Conservation (phyloP, 139 green algal species). For the Chlorella sp. region DNA sequence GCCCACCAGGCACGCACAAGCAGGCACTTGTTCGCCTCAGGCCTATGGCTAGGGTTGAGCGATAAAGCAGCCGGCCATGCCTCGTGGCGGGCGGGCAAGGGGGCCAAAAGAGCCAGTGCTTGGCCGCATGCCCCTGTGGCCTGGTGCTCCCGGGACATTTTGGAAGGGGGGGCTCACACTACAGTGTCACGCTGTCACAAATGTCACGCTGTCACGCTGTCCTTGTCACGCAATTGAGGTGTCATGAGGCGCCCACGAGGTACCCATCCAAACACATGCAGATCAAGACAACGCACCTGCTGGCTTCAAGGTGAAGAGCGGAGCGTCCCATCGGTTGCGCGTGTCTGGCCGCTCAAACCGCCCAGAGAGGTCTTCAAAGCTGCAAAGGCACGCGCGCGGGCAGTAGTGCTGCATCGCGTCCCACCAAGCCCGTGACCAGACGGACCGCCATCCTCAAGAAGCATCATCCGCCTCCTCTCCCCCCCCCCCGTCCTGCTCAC, state of each 20-base stretch:
- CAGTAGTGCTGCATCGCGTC: neutral
- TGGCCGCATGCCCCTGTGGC: neutral
- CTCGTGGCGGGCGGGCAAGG: too few relatives aligned
- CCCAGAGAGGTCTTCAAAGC: slow-evolving; percentile 73
- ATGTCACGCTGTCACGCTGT: too few relatives aligned
- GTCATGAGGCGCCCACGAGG: too few relatives aligned
- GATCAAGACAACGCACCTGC: neutral
- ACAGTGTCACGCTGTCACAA: too few relatives aligned
- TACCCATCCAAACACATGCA: too few relatives aligned
- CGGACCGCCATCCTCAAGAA: neutral
- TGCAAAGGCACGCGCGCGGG: slow-evolving; percentile 1
- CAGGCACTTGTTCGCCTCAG: too few relatives aligned
- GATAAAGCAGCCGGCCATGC: too few relatives aligned
- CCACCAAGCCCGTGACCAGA: neutral
- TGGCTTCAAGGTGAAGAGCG: slow-evolving; percentile 61
- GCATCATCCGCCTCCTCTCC: neutral
- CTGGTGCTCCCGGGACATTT: neutral
- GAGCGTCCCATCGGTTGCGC: slow-evolving; percentile 84
- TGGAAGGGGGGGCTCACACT: too few relatives aligned
- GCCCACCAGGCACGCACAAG: too few relatives aligned
- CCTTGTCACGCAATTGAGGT: too few relatives aligned
- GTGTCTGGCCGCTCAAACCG: slow-evolving; percentile 84
- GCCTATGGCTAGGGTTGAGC: too few relatives aligned
- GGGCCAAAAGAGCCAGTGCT: neutral
- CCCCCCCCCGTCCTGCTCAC: slow-evolving; percentile 14